Evolutionary conservation across 2,329 filamentous ascomycete species (phyloP).

Genomic region (Colletotrichum sp.): DNA sequence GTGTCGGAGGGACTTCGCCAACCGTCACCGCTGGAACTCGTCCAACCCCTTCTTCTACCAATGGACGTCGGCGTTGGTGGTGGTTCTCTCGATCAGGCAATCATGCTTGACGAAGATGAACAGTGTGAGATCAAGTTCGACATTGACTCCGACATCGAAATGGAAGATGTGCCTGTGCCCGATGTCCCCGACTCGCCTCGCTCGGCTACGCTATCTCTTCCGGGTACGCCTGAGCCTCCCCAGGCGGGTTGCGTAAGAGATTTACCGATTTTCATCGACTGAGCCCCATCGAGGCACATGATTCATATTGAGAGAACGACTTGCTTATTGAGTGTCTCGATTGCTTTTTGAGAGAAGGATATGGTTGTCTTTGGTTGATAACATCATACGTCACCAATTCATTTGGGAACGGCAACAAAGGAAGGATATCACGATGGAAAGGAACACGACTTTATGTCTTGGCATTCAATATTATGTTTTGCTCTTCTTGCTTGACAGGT

Average conservation of each 20-base stretch:
- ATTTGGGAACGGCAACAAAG: not conserved
- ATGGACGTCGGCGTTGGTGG: not conserved
- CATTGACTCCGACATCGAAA: not conserved
- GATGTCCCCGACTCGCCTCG: not conserved
- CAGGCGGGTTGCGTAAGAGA: not conserved
- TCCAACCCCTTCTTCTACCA: not conserved
- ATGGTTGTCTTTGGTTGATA: not conserved
- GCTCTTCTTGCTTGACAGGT: not conserved
- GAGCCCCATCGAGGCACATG: not conserved
- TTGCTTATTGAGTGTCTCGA: not conserved
- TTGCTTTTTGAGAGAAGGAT: not conserved
- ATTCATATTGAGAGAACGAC: not conserved
- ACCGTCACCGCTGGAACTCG: not conserved
- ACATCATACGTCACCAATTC: not conserved
- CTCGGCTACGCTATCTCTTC: not conserved
- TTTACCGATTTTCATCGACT: not conserved
- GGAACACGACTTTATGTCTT: not conserved
- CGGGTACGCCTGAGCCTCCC: not conserved
- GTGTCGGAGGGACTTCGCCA: not conserved
- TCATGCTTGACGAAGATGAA: not conserved
- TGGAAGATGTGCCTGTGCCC: not conserved
- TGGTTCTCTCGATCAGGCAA: not conserved
- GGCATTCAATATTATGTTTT: not conserved
- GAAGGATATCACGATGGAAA: not conserved
- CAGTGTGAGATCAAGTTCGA: slow-evolving; percentile 12